These are phyloP conservation scores for Nicotiana tabacum DNA, from an alignment of 257 asterid genomes.

Conservation along the genomic window DNA sequence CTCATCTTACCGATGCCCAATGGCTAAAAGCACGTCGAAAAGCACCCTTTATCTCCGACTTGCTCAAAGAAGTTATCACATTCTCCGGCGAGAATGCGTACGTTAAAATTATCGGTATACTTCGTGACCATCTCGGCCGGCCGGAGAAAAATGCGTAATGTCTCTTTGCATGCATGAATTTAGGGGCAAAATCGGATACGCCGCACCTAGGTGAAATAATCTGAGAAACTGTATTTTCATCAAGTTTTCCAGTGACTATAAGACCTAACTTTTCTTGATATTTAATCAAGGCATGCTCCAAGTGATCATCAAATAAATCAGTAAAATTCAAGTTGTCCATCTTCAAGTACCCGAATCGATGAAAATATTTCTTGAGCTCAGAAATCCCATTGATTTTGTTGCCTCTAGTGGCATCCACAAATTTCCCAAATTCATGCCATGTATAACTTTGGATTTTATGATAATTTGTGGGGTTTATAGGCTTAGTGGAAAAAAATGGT, in stretches of 20 bases:
- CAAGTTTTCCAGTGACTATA: constrained; percentile 37
- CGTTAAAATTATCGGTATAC: constrained; percentile 55
- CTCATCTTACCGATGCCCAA: constrained; percentile 51
- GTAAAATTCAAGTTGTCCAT: constrained; percentile 16
- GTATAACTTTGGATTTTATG: background rate
- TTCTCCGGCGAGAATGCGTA: constrained; percentile 51
- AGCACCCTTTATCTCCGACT: constrained; percentile 31
- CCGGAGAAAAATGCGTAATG: constrained; percentile 53
- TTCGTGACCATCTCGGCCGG: constrained; percentile 57
- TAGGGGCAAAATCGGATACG: constrained; percentile 31
- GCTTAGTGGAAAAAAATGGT: constrained; percentile 17
- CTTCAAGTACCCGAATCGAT: constrained; percentile 50
- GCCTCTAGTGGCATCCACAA: constrained; percentile 40
- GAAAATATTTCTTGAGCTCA: constrained; percentile 53
- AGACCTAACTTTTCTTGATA: constrained; percentile 55
- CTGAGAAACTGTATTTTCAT: constrained; percentile 31
- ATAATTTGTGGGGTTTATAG: background rate
- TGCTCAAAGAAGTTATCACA: constrained; percentile 23
- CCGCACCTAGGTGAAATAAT: constrained; percentile 71
- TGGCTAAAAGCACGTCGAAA: constrained; percentile 52
- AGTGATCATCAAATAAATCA: constrained; percentile 40
- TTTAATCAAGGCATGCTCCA: constrained; percentile 41
- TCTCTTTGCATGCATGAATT: constrained; percentile 8
- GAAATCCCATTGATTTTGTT: constrained; percentile 40
- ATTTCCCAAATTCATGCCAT: constrained; percentile 45